Base-by-base conservation (phyloP, 2,329 filamentous ascomycete genomes). In the Cytospora leucostoma region DNA sequence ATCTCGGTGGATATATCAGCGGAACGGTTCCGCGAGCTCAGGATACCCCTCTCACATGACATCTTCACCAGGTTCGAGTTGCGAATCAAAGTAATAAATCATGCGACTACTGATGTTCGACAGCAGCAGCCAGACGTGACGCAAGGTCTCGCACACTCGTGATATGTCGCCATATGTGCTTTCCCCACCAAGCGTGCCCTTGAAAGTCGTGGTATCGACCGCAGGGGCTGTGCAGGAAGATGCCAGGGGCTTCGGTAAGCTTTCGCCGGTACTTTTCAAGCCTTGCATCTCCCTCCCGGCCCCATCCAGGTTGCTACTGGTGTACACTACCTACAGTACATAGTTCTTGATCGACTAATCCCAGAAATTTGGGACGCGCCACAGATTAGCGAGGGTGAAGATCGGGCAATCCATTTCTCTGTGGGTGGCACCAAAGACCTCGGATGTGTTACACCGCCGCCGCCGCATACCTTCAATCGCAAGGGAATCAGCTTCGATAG, bases 21-120 rank as follows among this genome's bases (percentile, higher is more conserved):
- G 51, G 51, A 37, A 61, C 32, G 33, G n/a, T 33, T n/a, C 33
- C 40, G 57, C 57, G 8, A 38, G 49, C 57, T 59, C 38, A 62
- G 54, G 59, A 65, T 65, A 63, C 63, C 63, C 56, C 27, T 60
- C 59, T 50, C 19, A 63, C 50, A 49, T 49, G 55, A 54, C 38
- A 52, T 44, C 21, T 63, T 47, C n/a, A 27, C 6, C 35, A 50
- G 37, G 21, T 21, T n/a, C 34, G 11, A 13, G 33, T 47, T 33
- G 50, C 51, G 38, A 56, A 59, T 34, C 10, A 3, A 33, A 27
- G n/a, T 17, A 65, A 34, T 12, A n/a, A 10, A 34, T 15, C 8
- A 56, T 33, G 51, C n/a, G 34, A 12, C 34, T 49, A 21, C 52
- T 60, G 63, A 56, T 54, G 37, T 63, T 60, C 19, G 49, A 44